Percentiles rank a stretch among this genome's conserved stretches.
phyloP scores from a whole-genome alignment of 1,284 basidiomycete species.

The Macrocystidia cucumis region DNA sequence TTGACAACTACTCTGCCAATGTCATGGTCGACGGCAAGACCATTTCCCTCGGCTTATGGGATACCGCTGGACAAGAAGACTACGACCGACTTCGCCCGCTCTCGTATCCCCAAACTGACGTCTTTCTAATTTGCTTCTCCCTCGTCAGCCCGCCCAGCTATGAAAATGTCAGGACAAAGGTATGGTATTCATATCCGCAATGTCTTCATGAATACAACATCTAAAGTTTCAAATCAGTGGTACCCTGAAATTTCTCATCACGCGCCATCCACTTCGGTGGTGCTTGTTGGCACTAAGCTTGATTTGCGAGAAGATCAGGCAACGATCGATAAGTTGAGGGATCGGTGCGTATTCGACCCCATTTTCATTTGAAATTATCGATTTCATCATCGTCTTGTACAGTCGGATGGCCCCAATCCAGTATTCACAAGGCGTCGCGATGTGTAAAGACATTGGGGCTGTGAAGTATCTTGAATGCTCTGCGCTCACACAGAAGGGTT shows the following conservation, averaged over 20 bases:
- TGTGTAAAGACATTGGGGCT: slow-evolving; percentile 92
- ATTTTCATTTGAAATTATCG: slow-evolving; percentile 5
- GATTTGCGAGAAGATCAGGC: slow-evolving; percentile 93
- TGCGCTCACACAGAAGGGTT: slow-evolving; percentile 94
- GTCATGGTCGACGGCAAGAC: slow-evolving; percentile 99
- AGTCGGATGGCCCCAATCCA: slow-evolving; percentile 93
- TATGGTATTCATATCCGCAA: slow-evolving; percentile 25
- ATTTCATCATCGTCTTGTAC: slow-evolving; percentile 10
- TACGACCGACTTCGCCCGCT: slow-evolving; percentile 97
- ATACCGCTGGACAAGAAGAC: slow-evolving; percentile 99
- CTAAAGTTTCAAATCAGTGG: slow-evolving; percentile 56
- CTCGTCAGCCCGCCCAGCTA: slow-evolving; percentile 96
- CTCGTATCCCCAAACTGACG: slow-evolving; percentile 98
- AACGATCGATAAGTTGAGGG: slow-evolving; percentile 88
- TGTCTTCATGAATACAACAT: slow-evolving; percentile 4
- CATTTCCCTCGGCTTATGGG: slow-evolving; percentile 95
- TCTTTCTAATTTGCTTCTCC: slow-evolving; percentile 99
- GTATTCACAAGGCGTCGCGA: slow-evolving; percentile 85
- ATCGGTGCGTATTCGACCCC: slow-evolving; percentile 57
- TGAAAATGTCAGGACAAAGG: slow-evolving; percentile 98
- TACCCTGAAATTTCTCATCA: slow-evolving; percentile 96
- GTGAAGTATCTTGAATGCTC: slow-evolving; percentile 98
- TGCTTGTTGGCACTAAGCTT: slow-evolving; percentile 96
- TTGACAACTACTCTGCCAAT: slow-evolving; percentile 94
- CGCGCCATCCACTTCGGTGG: slow-evolving; percentile 89